Percentiles rank a stretch among this genome's conserved stretches.
phyloP scores from a whole-genome alignment of 1,284 basidiomycete genomes.

The Ustilago shanxiensis region DNA sequence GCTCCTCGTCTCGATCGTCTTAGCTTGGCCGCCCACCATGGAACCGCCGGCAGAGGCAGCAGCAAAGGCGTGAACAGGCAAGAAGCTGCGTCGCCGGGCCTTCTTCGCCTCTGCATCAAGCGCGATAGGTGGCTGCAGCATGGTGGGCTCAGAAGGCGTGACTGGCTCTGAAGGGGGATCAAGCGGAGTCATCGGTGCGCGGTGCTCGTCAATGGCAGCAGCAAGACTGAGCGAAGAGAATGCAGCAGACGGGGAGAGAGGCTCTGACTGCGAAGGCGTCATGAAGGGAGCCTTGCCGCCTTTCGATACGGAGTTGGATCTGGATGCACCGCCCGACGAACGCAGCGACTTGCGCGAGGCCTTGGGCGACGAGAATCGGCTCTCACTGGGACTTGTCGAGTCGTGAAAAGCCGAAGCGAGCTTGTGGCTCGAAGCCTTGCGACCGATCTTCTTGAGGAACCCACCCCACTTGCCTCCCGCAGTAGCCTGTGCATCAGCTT shows the following conservation, averaged over 20 bases:
- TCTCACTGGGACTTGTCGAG: conserved; percentile 18
- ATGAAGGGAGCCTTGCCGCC: conserved; percentile 16
- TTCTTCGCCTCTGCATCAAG: conserved; percentile 34
- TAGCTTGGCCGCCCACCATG: background rate
- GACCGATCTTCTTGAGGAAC: conserved; percentile 54
- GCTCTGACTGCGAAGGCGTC: conserved; percentile 35
- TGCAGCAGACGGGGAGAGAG: conserved; percentile 8
- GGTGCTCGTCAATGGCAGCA: conserved; percentile 8
- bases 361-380: conserved; percentile 37
- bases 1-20: background rate
- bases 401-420: conserved; percentile 25
- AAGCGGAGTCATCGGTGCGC: conserved; percentile 29
- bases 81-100: conserved; percentile 39
- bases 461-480: conserved; percentile 47
- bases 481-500: conserved; percentile 13
- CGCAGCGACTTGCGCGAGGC: conserved; percentile 29
- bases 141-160: background rate
- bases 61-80: conserved; percentile 35
- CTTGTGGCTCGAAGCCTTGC: conserved; percentile 46
- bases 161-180: conserved; percentile 11
- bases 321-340: conserved; percentile 13
- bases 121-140: conserved; percentile 18
- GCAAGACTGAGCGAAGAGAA: conserved; percentile 25
- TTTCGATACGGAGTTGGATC: conserved; percentile 21
- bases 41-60: conserved; percentile 4